Evolutionary conservation across 2,329 filamentous ascomycete genomes (phyloP), one percentile per base, ranked within the genome.

Genomic region (Leptodontidium sp.): DNA sequence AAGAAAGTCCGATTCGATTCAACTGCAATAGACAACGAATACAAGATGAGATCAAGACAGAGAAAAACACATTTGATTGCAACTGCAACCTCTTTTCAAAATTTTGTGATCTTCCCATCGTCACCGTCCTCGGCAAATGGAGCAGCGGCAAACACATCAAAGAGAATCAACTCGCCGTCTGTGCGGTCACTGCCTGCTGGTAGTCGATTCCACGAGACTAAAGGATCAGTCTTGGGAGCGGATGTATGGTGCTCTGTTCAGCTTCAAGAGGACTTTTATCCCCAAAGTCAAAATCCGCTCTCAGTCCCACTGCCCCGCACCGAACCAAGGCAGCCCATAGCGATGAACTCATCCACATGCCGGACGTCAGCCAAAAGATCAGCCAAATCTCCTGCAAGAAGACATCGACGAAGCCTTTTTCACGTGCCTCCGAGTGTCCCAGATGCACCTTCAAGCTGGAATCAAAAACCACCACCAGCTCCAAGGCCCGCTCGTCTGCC

Each of bases 1-100:
- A 75, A 75, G 57, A 70, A 47, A 55, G 73, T 76, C 11, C 69
- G 65, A 29, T 76, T 73, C 69, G 69, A 66, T 47, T 32, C 70
- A 11, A 55, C 69, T 12, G 62, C 70, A 11, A 38, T 73, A 43
- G 67, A 71, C 50, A 71, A 71, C 43, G 68, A 72, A 38, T 32
- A 45, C 17, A 67, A 65, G 32, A 64, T 57, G 52, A 38, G 21
- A 4, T 5, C 47, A 12, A 65, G 45, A 57, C 53, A 15, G 12
- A 58, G 47, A 1, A 57, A 26, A 21, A 4, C 50, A 57, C 7
- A 35, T 8, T 35, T 4, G n/a, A 49, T 9, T n/a, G 9, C 26
- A 1, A n/a, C 24, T n/a, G 59, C 40, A 57, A 12, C 35, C 7
- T 43, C 38, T n/a, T 29, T 38, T 8, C 57, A 35, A 50, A 11